phyloP scores from a whole-genome alignment of 2,329 filamentous ascomycete genomes.

The Stagonosporopsis tanaceti region DNA sequence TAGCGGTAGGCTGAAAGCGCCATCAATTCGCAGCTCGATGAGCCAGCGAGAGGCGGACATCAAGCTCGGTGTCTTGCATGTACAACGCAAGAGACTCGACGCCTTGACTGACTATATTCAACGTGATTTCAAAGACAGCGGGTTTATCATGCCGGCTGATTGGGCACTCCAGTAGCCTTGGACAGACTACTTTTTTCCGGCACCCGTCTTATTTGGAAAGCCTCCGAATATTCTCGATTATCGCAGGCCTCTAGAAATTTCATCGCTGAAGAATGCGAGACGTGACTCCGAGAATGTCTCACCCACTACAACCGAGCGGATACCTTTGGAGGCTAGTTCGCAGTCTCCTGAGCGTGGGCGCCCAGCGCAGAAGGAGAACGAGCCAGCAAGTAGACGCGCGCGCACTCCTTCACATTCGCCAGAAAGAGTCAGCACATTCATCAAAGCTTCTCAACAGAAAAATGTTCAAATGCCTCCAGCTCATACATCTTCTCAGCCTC shows the following conservation, averaged over 20 bases:
- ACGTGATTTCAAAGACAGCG: conserved; percentile 54
- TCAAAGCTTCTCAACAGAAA: conserved; percentile 2
- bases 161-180: conserved; percentile 42
- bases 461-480: conserved; percentile 7
- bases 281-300: conserved; percentile 8
- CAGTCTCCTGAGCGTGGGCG: not conserved
- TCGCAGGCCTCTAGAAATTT: not conserved
- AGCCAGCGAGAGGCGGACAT: conserved; percentile 49
- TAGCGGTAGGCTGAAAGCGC: conserved; percentile 29
- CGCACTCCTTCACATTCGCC: not conserved
- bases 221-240: not conserved
- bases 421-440: conserved; percentile 12
- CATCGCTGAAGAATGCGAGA: not conserved
- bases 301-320: not conserved
- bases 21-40: conserved; percentile 49
- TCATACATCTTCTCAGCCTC: conserved; percentile 1
- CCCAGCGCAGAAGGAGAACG: not conserved
- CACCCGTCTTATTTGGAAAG: not conserved
- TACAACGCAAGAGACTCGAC: conserved; percentile 59
- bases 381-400: not conserved
- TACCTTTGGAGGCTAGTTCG: not conserved
- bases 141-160: conserved; percentile 59
- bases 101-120: conserved; percentile 55
- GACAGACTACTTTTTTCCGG: conserved; percentile 1
- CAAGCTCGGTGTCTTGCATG: conserved; percentile 52